Base-by-base conservation (phyloP, 148 eudicot genomes). In the Cornus kousa region DNA sequence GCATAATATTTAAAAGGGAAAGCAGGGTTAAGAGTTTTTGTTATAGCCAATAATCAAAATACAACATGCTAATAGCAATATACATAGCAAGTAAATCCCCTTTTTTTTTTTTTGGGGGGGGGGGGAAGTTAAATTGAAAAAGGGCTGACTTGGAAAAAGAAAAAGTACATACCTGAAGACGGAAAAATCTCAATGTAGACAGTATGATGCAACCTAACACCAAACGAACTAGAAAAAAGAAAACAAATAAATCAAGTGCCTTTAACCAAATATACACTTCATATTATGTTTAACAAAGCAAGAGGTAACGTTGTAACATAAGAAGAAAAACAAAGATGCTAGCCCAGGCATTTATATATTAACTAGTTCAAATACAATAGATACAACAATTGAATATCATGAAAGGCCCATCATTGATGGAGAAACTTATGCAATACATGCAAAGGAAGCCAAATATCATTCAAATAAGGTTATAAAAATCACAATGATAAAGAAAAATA, bases 171-270 rank as follows among this genome's bases (percentile, higher is more conserved):
- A 93, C 99, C 97, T 95, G 94, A 79, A 84, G 76, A 39, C 97
- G 97, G 53, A 93, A 86, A 85, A 93, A 89, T 11, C 90, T 90
- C 73, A 96, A 75, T 68, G 99, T 82, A 77, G 83, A 87, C 82
- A 96, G 74, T 71, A 90, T 88, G 75, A 92, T 82, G 89, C 88
- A 81, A 57, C 99, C 99, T 82, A 96, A 77, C 79, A 86, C 88
- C 90, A 92, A 78, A 65, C 99, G 97, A 80, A 96, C 99, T 96
- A 59, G 48, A 83, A 40, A 66, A 79, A 76, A 12, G 9, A 77
- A 74, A 71, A 70, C 9, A 68, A 64, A 35, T 80, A 65, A 9
- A 46, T 39, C 39, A 70, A 74, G 57, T 48, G 24, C 8, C 55
- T 53, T 35, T 17, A 32, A 68, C 50, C 33, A 35, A 35, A 35